phyloP scores from a whole-genome alignment of 192 early-diverging fungal genomes.

The Rhizoclosmatium sp. region DNA sequence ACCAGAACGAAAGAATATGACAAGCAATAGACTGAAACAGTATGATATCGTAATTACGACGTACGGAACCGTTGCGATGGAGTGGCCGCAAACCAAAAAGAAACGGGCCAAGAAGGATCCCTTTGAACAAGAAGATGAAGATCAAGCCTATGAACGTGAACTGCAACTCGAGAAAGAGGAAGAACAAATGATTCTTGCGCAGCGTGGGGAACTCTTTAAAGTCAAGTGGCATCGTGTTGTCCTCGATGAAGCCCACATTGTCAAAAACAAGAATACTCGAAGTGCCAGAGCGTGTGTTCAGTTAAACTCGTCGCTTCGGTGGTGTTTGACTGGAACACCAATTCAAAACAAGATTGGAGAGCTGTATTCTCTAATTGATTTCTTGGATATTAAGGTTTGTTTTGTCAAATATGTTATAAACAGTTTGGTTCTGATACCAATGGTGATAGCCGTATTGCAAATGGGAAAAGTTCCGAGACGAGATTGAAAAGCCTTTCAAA shows the following conservation, averaged over 20 bases:
- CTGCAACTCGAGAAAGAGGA: slow-evolving; percentile 9
- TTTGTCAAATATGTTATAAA: not conserved
- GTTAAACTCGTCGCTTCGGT: slow-evolving; percentile 43
- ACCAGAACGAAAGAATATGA: slow-evolving; percentile 12
- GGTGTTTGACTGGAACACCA: slow-evolving; percentile 57
- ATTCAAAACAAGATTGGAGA: slow-evolving; percentile 54
- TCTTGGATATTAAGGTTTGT: slow-evolving; percentile 41
- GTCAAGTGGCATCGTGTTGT: slow-evolving; percentile 49
- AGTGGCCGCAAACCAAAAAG: slow-evolving; percentile 49
- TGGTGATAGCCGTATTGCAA: slow-evolving; percentile 39
- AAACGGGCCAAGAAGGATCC: not conserved
- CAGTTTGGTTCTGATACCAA: not conserved
- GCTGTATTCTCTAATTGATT: slow-evolving; percentile 48
- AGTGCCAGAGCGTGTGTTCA: slow-evolving; percentile 35
- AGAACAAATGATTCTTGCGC: not conserved
- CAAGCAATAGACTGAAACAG: slow-evolving; percentile 56
- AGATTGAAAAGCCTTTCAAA: slow-evolving; percentile 59
- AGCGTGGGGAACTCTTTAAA: slow-evolving; percentile 41
- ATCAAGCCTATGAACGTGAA: slow-evolving; percentile 30
- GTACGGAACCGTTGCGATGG: slow-evolving; percentile 42
- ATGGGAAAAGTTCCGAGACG: slow-evolving; percentile 49
- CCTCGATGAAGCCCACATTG: slow-evolving; percentile 55
- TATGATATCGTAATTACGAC: slow-evolving; percentile 59
- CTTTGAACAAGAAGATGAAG: slow-evolving; percentile 10
- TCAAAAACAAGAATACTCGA: slow-evolving; percentile 54